Evolutionary conservation across 805 yeast genomes (phyloP), one percentile per base, ranked within the genome.

Genomic region (Barnettozyma botsteinii): DNA sequence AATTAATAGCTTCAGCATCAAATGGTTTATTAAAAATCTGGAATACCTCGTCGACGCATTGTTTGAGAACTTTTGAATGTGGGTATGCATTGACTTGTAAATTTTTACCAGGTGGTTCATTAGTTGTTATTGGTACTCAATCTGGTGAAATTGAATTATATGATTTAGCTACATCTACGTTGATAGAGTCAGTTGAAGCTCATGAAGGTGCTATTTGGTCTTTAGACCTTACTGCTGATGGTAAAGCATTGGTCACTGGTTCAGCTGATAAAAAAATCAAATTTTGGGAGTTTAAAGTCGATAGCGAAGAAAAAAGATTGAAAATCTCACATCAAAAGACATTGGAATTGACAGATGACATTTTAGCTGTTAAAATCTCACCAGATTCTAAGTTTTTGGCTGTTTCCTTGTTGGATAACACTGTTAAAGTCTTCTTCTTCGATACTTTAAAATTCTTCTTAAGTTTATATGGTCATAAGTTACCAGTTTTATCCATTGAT

Each of bases 401-500:
- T 5, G 83, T 85, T 5, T 84, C 97, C 2, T 66, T 93, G 40
- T 69, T 91, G 49, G 96, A 93, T 60, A 88, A 83, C 59, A 93
- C 96, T n/a, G 96, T 93, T 33, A 94, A 93, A 63, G 93, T 93
- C 15, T 87, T 93, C 54, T 91, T 82, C 59, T 69, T 80, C 38
- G 98, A 91, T 57, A 70, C 94, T 12, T 70, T 89, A 59, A 93
- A 91, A 64, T 83, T 93, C 55, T 93, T 74, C 64, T 69, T 93
- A 48, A 85, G 91, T 55, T 69, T 93, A 44, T 93, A 93, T 55
- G 99, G 99, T 29, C 99, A 93, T 63, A 93, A 91, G 59, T 72
- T 93, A 46, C 98, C 98, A 1, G 98, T 93, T 3, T 69, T 93
- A 39, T 82, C 96, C 3, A 76, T 93, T 50, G 98, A 93, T 59